Evolutionary conservation across 2,329 filamentous ascomycete species (phyloP), one percentile per base, ranked within the genome.

Genomic region (Didymella arachidicola): DNA sequence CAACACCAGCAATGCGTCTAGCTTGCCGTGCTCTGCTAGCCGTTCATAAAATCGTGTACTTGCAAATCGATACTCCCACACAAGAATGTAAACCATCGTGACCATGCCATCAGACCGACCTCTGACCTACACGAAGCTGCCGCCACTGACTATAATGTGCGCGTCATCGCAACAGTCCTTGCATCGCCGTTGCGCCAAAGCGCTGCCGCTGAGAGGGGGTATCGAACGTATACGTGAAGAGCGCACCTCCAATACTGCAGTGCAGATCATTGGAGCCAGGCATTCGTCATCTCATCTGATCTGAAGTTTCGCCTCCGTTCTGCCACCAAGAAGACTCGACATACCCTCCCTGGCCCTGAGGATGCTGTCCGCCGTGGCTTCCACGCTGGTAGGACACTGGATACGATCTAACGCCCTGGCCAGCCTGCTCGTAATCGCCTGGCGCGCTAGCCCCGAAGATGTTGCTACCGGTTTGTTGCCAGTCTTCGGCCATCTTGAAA

Each of bases 401-500:
- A 10, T 59, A 59, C 7, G 56, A 46, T 27, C 34, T 22, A 14
- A 45, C 22, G 14, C 45, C 19, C 7, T 54, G 56, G 4, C 41
- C 25, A 14, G 26, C 19, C 1, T 53, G 39, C 22, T 54, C 51
- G 25, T 59, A 59, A 0, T 39, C 32, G 36, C 12, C 26, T 6
- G 56, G 26, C 22, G 44, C 45, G 19, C 22, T 50, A 19, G 30
- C 41, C 7, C 46, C 46, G n/a, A 39, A 71, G 18, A 65, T 64
- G 19, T 64, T 60, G 2, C 62, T 49, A 25, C 63, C 56, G n/a
- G 52, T 66, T 6, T 64, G 63, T 19, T 63, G 62, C 63, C 65
- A 68, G 34, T 70, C 65, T 36, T 66, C 62, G 51, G 57, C 64
- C 41, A 77, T 68, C 55, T 72, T 74, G 61, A 77, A 78, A 0